Evolutionary conservation across 2,329 filamentous ascomycete species (phyloP), one percentile per base, ranked within the genome.

Genomic region (Aspergillus bombycis): DNA sequence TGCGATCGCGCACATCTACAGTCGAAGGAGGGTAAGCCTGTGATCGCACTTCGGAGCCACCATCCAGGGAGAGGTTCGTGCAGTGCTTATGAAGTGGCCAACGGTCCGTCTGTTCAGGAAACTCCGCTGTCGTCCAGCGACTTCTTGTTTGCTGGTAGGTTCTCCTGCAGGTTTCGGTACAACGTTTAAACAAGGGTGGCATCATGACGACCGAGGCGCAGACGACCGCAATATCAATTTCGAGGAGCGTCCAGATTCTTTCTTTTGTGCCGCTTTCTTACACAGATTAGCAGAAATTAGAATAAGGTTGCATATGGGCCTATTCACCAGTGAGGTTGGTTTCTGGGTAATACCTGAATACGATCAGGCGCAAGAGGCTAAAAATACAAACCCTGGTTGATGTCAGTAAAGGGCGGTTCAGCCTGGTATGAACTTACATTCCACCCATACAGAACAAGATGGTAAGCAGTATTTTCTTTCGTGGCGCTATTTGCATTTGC

Each of bases 61-160:
- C 26, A 14, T 58, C 57, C 9, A 38, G 41, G 26, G 57, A 58
- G 10, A 58, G 23, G 30, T 55, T 55, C 11, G 52, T 46, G 43
- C 57, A 58, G 41, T 58, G 45, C 16, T 46, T 34, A 19, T 50
- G 57, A 45, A 55, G 38, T 9, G 52, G 57, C 57, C 57, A 58
- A 11, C 7, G 4, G 6, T 58, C 26, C 2, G 11, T 7, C 16
- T 36, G 23, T 11, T 50, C 3, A 9, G 16, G 11, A 50, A 8
- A 12, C 11, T 48, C 41, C 3, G 43, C 14, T 30, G 19, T 14
- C 8, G 3, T 46, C 48, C 14, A 14, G 19, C 10, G n/a, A 48
- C 14, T 23, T 23, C 1, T 50, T 12, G 3, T 8, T 21, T 16
- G 16, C 5, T 14, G 43, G 12, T 38, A 48, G 16, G 4, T 10